Percentiles rank a stretch among this genome's conserved stretches.
Evolutionary conservation across 495 filamentous ascomycete species (phyloP).

Genomic region (Penicillium desertorum): DNA sequence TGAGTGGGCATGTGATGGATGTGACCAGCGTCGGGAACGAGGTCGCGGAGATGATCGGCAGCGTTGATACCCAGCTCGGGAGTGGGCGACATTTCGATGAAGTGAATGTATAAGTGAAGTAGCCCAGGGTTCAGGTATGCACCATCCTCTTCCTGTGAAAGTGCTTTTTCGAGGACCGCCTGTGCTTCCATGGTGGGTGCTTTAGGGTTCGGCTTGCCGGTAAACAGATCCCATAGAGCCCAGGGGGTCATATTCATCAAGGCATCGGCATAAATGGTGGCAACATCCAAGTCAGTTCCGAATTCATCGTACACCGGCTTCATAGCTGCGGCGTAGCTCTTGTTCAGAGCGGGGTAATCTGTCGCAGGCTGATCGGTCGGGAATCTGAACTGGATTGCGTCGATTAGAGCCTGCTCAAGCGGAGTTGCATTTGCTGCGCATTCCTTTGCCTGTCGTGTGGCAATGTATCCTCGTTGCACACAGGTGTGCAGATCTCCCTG

Average conservation of each 20-base stretch:
- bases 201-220: constrained; percentile 51
- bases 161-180: constrained; percentile 49
- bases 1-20: constrained; percentile 68
- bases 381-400: constrained; percentile 54
- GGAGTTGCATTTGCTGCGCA: constrained; percentile 26
- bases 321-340: constrained; percentile 59
- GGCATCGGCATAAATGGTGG: constrained; percentile 59
- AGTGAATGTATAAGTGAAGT: constrained; percentile 65
- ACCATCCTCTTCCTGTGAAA: constrained; percentile 40
- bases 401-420: constrained; percentile 53
- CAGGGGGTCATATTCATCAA: constrained; percentile 66
- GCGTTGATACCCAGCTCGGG: constrained; percentile 55
- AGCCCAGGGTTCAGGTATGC: constrained; percentile 54
- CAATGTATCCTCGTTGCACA: constrained; percentile 39
- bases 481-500: constrained; percentile 43
- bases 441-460: constrained; percentile 38
- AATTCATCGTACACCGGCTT: constrained; percentile 48
- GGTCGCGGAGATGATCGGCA: constrained; percentile 56
- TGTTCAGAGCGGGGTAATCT: constrained; percentile 48
- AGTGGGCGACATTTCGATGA: constrained; percentile 64
- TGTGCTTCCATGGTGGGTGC: constrained; percentile 55
- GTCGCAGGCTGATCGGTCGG: constrained; percentile 33
- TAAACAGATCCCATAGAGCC: constrained; percentile 57
- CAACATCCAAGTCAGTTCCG: constrained; percentile 54
- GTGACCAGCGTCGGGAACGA: constrained; percentile 63